Conservation (phyloP, 2,329 filamentous ascomycete genomes). For the Keithomyces neogunnii region DNA sequence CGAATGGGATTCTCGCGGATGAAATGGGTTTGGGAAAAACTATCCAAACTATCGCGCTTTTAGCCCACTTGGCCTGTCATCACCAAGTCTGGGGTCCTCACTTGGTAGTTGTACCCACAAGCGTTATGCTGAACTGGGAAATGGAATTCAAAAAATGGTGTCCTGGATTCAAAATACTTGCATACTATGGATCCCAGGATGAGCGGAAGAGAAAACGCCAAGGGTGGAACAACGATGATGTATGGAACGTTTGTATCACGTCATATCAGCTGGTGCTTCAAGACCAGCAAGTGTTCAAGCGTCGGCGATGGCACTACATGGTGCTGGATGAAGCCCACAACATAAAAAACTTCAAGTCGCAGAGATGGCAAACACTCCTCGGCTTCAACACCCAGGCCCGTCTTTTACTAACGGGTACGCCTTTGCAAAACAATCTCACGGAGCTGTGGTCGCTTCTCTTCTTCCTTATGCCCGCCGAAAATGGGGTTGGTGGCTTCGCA, state of each 20-base stretch:
- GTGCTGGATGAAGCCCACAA: slow-evolving; percentile 98
- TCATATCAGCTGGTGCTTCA: slow-evolving; percentile 95
- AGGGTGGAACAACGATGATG: slow-evolving; percentile 87
- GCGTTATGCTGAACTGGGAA: slow-evolving; percentile 99
- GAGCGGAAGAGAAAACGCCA: slow-evolving; percentile 85
- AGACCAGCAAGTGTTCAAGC: slow-evolving; percentile 88
- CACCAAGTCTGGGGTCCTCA: slow-evolving; percentile 94
- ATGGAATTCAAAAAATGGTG: slow-evolving; percentile 99
- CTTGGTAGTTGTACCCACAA: slow-evolving; percentile 91
- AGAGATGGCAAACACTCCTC: slow-evolving; percentile 90
- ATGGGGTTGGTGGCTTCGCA: slow-evolving; percentile 81
- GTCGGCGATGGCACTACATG: slow-evolving; percentile 93
- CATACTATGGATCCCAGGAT: slow-evolving; percentile 90
- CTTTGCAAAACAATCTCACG: slow-evolving; percentile 91
- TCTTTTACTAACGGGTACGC: slow-evolving; percentile 85
- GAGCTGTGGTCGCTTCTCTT: slow-evolving; percentile 96
- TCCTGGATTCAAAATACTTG: slow-evolving; percentile 94
- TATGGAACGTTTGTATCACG: slow-evolving; percentile 96
- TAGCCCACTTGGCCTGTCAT: slow-evolving; percentile 85
- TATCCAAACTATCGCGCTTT: slow-evolving; percentile 89
- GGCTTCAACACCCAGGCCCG: slow-evolving; percentile 87
- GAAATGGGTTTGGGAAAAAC: slow-evolving; percentile 99
- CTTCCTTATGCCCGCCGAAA: slow-evolving; percentile 89
- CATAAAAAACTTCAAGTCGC: slow-evolving; percentile 98
- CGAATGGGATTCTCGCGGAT: slow-evolving; percentile 93